These are phyloP conservation scores for Aspergillus egyptiacus DNA, from an alignment of 495 filamentous ascomycete species.

Conservation along the genomic window DNA sequence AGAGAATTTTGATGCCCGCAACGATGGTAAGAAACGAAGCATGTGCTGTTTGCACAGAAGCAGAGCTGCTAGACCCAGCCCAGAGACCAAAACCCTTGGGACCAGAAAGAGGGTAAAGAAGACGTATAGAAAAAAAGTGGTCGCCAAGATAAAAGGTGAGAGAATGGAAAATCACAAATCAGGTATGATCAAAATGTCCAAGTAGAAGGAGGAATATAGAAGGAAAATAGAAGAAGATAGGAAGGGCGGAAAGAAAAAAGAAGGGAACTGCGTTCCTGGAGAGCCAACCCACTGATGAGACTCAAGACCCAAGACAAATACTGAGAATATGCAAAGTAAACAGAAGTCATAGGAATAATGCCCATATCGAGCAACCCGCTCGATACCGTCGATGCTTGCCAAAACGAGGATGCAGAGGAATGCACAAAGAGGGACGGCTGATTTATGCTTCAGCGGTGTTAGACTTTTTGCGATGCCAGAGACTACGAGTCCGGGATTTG, in stretches of 20 bases:
- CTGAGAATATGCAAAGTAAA: too few species aligned
- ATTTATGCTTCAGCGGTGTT: conserved; percentile 30
- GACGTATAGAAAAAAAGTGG: conserved; percentile 9
- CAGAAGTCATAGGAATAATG: conserved; percentile 1
- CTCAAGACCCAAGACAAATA: too few species aligned
- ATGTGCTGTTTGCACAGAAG: neutral
- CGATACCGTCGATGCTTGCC: neutral
- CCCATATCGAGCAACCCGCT: conserved; percentile 2
- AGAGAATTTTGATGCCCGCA: conserved; percentile 20
- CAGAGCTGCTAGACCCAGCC: conserved; percentile 18
- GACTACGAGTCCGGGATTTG: conserved; percentile 59
- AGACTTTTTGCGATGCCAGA: conserved; percentile 61
- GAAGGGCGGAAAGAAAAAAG: neutral
- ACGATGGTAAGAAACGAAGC: conserved; percentile 1
- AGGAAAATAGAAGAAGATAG: conserved; percentile 7
- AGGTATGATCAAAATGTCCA: conserved; percentile 8
- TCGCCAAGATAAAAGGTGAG: conserved; percentile 17
- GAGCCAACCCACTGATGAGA: too few species aligned
- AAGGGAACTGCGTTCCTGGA: too few species aligned
- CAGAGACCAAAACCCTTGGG: neutral
- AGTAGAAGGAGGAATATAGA: conserved; percentile 8
- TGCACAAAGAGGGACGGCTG: conserved; percentile 9
- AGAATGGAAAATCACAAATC: conserved; percentile 20
- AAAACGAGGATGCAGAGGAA: conserved; percentile 10
- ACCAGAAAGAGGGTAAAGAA: conserved; percentile 12